Conservation (phyloP, 2,329 filamentous ascomycete species). For the Trichoderma oligosporum region DNA sequence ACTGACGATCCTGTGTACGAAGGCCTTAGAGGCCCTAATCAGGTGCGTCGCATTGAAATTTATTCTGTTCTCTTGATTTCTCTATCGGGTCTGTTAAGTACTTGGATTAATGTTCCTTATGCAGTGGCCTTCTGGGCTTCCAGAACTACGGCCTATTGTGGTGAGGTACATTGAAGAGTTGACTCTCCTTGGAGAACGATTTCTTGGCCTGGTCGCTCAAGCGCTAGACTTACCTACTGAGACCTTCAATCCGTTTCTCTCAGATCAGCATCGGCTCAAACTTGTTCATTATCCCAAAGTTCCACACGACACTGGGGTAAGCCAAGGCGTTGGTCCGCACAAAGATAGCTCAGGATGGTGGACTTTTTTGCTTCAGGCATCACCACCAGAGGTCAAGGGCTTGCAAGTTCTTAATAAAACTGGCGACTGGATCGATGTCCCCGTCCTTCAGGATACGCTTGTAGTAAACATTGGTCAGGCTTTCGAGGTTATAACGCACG, state of each 20-base stretch:
- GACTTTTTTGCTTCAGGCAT: constrained; percentile 60
- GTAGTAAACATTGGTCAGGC: constrained; percentile 58
- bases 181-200: constrained; percentile 48
- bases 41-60: constrained; percentile 31
- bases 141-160: constrained; percentile 36
- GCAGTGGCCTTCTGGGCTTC: constrained; percentile 42
- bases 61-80: background rate
- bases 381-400: constrained; percentile 45
- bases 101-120: background rate
- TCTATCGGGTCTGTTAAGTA: background rate
- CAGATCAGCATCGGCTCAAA: constrained; percentile 57
- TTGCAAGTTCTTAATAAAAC: constrained; percentile 49
- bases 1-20: constrained; percentile 40
- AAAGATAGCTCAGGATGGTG: constrained; percentile 63
- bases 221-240: constrained; percentile 48
- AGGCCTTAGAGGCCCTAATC: constrained; percentile 46
- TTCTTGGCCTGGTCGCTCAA: constrained; percentile 54
- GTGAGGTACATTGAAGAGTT: constrained; percentile 50
- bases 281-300: constrained; percentile 50
- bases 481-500: constrained; percentile 54
- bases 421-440: constrained; percentile 49
- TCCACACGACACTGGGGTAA: background rate
- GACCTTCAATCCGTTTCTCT: constrained; percentile 51
- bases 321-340: constrained; percentile 58
- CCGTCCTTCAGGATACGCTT: constrained; percentile 45